These are phyloP conservation scores for Trichoderma cornu-damae DNA, from an alignment of 2,329 filamentous ascomycete species.

Conservation along the genomic window DNA sequence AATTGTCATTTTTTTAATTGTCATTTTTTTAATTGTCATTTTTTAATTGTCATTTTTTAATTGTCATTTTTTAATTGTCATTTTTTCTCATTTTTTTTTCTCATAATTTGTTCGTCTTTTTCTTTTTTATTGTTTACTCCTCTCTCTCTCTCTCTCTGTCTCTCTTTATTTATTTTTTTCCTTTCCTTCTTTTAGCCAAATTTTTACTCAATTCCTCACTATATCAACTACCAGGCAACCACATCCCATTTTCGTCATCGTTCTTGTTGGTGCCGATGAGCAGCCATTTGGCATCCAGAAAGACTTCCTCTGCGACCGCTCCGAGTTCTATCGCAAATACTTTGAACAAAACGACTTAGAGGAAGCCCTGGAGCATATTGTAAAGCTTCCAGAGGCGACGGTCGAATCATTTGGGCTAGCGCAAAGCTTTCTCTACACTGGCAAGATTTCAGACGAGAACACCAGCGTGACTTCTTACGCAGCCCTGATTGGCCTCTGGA, in stretches of 20 bases:
- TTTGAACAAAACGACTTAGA: slow-evolving; percentile 37
- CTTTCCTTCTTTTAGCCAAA: no score
- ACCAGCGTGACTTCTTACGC: slow-evolving; percentile 48
- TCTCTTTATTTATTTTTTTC: no score
- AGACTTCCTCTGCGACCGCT: slow-evolving; percentile 52
- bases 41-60: no score
- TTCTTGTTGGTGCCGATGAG: slow-evolving; percentile 49
- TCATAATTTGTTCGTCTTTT: no score
- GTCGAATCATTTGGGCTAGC: slow-evolving; percentile 50
- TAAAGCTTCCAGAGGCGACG: slow-evolving; percentile 45
- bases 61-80: no score
- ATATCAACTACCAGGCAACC: no score
- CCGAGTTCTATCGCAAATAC: slow-evolving; percentile 42
- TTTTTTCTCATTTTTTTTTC: no score
- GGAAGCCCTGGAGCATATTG: slow-evolving; percentile 45
- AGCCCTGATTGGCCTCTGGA: slow-evolving; percentile 51
- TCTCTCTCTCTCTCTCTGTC: no score
- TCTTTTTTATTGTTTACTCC: no score
- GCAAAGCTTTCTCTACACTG: slow-evolving; percentile 52
- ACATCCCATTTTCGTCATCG: slow-evolving; percentile 51
- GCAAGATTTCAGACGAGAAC: slow-evolving; percentile 40
- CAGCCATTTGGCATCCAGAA: slow-evolving; percentile 54
- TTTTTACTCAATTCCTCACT: no score
- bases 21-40: no score
- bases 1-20: no score